Base-by-base conservation (phyloP, 164 flowering plant genomes). In the Aristolochia contorta region DNA sequence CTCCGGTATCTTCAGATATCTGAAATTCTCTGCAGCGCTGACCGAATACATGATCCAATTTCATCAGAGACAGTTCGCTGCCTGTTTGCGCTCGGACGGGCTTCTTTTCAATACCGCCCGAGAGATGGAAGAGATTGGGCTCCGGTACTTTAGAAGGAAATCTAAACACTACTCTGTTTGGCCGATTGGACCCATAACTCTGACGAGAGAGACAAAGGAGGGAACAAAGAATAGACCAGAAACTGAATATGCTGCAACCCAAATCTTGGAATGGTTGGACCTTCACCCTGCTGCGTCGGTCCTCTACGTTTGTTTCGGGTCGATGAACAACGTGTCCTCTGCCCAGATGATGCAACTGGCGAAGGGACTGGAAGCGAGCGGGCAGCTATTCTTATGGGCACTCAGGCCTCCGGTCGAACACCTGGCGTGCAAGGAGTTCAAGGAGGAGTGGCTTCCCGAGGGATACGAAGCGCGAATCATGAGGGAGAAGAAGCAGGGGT, bases 321-420 rank as follows among this genome's bases (percentile, higher is more conserved):
- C 76, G 3, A 68, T 70, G 56, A 67, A 60, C 54, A 65, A 60
- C 0, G 63, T 76, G 3, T 60, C 63, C 27, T 22, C 55, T 0
- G 21, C 67, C 3, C 79, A 73, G 41, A 76, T 73, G 77, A 68
- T 65, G 74, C 72, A 63, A 10, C 41, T 73, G 19, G 79, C 77
- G 0, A 61, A 25, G 18, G 79, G 72, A 3, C 53, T 76, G 65
- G 77, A 73, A 47, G 47, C 43, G 1, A 67, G 74, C 25, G 58
- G 56, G 9, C 63, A 25, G 27, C 50, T 41, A 0, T 76, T 72
- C 45, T 70, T 76, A 20, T 76, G 79, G 79, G 74, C 65, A 10
- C 46, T 76, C 1, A 30, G 72, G 30, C 76, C 79, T 1, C 79
- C 76, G 0, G 6, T 62, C 0, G 79, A 65, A 10, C 67, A 64